Evolutionary conservation across 805 yeast species (phyloP).

Genomic region (Saccharomycopsis schoenii): DNA sequence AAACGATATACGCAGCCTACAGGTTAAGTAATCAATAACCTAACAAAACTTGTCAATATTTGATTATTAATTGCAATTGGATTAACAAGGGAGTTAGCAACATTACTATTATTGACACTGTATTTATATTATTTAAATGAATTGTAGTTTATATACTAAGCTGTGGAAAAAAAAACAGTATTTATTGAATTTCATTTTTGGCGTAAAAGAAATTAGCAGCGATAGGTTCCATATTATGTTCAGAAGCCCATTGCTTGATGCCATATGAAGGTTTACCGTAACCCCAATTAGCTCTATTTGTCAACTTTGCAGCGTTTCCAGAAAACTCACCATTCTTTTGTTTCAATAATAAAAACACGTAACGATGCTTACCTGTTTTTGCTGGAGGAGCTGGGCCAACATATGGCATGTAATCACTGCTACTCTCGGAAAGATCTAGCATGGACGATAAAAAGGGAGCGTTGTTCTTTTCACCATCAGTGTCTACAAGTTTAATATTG

Average conservation of each 20-base stretch:
- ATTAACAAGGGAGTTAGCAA: not conserved
- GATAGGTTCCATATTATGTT: slow-evolving; percentile 52
- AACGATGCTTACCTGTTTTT: slow-evolving; percentile 79
- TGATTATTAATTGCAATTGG: not conserved
- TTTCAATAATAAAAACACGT: slow-evolving; percentile 66
- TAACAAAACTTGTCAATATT: not conserved
- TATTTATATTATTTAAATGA: not conserved
- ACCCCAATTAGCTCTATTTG: slow-evolving; percentile 67
- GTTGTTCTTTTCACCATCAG: slow-evolving; percentile 22
- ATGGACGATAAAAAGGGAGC: slow-evolving; percentile 27
- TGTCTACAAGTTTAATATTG: slow-evolving; percentile 36
- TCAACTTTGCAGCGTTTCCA: slow-evolving; percentile 21
- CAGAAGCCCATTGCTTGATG: slow-evolving; percentile 60
- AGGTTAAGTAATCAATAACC: not conserved
- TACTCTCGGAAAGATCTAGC: slow-evolving; percentile 23
- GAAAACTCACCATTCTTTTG: slow-evolving; percentile 30
- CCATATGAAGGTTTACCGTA: slow-evolving; percentile 76
- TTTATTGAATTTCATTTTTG: slow-evolving; percentile 32
- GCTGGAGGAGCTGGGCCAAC: slow-evolving; percentile 87
- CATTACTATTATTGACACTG: not conserved
- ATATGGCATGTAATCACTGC: slow-evolving; percentile 44
- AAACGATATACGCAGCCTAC: not conserved
- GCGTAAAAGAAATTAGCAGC: slow-evolving; percentile 81
- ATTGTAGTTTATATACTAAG: too few species aligned
- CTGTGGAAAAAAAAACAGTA: not conserved